Base-by-base conservation (phyloP, 345 rosid genomes). In the Salix purpurea region DNA sequence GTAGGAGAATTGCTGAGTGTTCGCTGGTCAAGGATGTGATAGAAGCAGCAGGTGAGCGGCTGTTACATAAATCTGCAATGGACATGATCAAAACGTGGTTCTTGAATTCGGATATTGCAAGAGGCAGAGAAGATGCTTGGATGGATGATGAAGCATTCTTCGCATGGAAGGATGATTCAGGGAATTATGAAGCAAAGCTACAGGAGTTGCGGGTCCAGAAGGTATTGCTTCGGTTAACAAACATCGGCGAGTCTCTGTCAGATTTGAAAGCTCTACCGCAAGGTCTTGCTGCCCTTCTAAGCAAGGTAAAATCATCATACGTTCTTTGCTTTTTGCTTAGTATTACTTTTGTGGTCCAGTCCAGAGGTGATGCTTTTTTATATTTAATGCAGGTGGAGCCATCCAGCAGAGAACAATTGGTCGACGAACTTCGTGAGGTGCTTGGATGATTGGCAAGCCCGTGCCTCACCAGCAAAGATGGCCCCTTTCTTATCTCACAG, bases 191-290 rank as follows among this genome's bases (percentile, higher is more conserved):
- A 74, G 86, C 81, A 48, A 86, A 87, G 78, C 84, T 96, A 36
- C 81, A 89, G 58, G 98, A 92, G 82, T 78, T 96, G 82, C 85
- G 95, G 79, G 88, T 83, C 39, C 92, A 92, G 84, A 93, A 92
- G 83, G 88, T 96, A 67, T 74, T 92, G 78, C 84, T 79, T 81
- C 94, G 89, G 66, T 79, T 96, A 52, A 84, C 91, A 58, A 88
- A 84, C 79, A 86, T 95, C 26, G 89, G 97, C 16, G 87, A 85
- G 70, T 93, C 97, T 15, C 19, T 71, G 34, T 80, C 90, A 30
- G 97, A 90, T 87, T 81, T 95, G 87, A 84, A 79, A 79, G 96
- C 96, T 79, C 89, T 95, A 75, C 98, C 98, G 8, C 97, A 89
- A 78, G 94, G 93, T 82, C 96, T 95, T 60, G 86, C 92, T 77